A percentile compares a stretch with the other conserved stretches of the same genome.
Evolutionary conservation across 306 rosid species (phyloP).

Genomic region (Casuarina glauca): DNA sequence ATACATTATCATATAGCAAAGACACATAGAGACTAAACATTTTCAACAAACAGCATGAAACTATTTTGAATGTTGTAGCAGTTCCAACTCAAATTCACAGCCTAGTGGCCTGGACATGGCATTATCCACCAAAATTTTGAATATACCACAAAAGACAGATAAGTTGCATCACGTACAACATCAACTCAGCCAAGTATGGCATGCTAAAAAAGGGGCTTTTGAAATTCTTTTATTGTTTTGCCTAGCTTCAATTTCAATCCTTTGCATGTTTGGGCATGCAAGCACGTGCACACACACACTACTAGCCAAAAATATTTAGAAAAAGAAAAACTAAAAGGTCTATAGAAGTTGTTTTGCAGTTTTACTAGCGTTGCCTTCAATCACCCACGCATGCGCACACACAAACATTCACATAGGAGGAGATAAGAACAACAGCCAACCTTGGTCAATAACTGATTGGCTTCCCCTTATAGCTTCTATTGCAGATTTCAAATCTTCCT

Average conservation of each 20-base stretch:
- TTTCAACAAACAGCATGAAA: not conserved
- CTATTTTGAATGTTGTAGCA: not conserved
- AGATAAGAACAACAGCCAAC: slow-evolving; percentile 31
- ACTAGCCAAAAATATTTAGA: not conserved
- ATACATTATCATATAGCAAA: not conserved
- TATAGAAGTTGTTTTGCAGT: not conserved
- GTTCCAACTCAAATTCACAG: not conserved
- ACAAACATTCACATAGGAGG: not conserved
- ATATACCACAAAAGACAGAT: not conserved
- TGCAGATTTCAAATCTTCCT: slow-evolving; percentile 68
- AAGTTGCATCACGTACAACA: not conserved
- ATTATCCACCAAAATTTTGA: not conserved
- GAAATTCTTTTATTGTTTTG: not conserved
- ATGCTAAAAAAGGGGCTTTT: not conserved
- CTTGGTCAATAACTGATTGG: slow-evolving; percentile 96
- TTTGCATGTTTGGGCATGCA: not conserved
- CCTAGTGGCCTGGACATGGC: not conserved
- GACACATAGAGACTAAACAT: not conserved
- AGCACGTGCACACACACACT: not conserved
- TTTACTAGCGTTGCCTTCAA: not conserved
- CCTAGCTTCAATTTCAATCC: not conserved
- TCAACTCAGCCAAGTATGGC: not conserved
- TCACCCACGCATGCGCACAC: not conserved
- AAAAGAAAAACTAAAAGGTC: not conserved
- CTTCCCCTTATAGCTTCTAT: slow-evolving; percentile 86